Evolutionary conservation across 495 filamentous ascomycete species (phyloP).

Genomic region (Aspergillus homomorphus): DNA sequence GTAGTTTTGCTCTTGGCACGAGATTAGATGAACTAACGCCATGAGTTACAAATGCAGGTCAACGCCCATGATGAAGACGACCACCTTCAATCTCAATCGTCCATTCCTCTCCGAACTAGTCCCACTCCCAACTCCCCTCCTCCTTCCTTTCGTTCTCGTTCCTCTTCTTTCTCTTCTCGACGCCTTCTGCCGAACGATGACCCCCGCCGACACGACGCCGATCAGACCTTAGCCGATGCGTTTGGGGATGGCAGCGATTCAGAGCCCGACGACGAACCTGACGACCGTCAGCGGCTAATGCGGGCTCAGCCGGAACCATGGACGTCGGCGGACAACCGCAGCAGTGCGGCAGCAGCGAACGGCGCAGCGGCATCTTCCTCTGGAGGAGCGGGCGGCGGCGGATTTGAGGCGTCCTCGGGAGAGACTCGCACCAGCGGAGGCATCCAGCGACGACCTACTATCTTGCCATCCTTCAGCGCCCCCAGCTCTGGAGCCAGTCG

Average conservation of each 20-base stretch:
- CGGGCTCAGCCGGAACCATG: slow-evolving; percentile 55
- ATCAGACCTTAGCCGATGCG: slow-evolving; percentile 80
- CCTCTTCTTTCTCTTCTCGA: slow-evolving; percentile 65
- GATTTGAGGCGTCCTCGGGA: slow-evolving; percentile 21
- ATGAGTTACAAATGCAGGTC: slow-evolving; percentile 39
- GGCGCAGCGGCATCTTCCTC: slow-evolving; percentile 36
- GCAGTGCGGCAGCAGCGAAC: slow-evolving; percentile 12
- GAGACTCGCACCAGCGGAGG: slow-evolving; percentile 20
- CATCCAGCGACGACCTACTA: slow-evolving; percentile 48
- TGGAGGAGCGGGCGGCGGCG: slow-evolving; percentile 23
- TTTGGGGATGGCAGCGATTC: slow-evolving; percentile 74
- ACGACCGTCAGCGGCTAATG: slow-evolving; percentile 84
- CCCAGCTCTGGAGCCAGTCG: slow-evolving; percentile 37
- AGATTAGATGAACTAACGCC: not conserved
- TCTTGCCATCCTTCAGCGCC: slow-evolving; percentile 48
- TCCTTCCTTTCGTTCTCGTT: slow-evolving; percentile 87
- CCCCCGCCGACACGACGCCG: slow-evolving; percentile 55
- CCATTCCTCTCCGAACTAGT: slow-evolving; percentile 37
- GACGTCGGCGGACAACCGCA: slow-evolving; percentile 30
- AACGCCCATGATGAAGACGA: slow-evolving; percentile 53
- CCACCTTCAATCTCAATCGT: slow-evolving; percentile 39
- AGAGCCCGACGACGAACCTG: slow-evolving; percentile 67
- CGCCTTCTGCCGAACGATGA: slow-evolving; percentile 51
- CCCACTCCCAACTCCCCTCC: slow-evolving; percentile 79
- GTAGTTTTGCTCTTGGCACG: not conserved